A percentile compares a stretch with the other conserved stretches of the same genome.
Evolutionary conservation across 352 stramenopile species (phyloP).

Genomic region (Pythium oligandrum): DNA sequence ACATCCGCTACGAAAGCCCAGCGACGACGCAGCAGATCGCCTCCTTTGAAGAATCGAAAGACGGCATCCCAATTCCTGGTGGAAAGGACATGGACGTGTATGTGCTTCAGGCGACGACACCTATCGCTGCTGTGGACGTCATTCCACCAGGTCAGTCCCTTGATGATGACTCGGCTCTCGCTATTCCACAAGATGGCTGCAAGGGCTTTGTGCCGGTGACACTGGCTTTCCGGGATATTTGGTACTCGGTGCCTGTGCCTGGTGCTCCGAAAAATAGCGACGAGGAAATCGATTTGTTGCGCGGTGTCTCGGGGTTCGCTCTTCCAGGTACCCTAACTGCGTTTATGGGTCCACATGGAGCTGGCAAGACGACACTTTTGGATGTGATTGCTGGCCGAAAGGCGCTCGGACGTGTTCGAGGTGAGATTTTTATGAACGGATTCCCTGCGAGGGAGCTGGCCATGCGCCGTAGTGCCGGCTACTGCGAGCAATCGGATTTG

Average conservation of each 20-base stretch:
- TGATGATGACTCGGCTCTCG: conserved; percentile 8
- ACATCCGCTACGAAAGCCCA: conserved; percentile 25
- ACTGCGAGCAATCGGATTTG: conserved; percentile 22
- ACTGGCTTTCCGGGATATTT: conserved; percentile 29
- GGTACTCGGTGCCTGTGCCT: conserved; percentile 23
- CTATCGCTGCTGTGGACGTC: not conserved
- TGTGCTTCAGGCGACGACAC: conserved; percentile 12
- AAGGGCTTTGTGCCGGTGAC: conserved; percentile 26
- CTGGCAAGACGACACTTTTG: conserved; percentile 89
- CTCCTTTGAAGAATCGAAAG: not conserved
- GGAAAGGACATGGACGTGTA: conserved; percentile 22
- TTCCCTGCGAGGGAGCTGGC: conserved; percentile 18
- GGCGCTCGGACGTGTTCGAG: conserved; percentile 45
- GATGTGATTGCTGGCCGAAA: conserved; percentile 90
- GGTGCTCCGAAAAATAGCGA: conserved; percentile 12
- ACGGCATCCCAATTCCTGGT: not conserved
- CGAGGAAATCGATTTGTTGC: conserved; percentile 53
- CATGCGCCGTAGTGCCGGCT: conserved; percentile 16
- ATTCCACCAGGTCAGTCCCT: not conserved
- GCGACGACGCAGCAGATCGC: conserved; percentile 26
- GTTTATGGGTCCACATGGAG: conserved; percentile 39
- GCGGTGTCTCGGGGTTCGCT: conserved; percentile 28
- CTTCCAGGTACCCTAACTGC: conserved; percentile 36
- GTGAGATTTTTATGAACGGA: conserved; percentile 42
- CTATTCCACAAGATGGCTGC: conserved; percentile 10